Evolutionary conservation across 2,329 filamentous ascomycete species (phyloP), one percentile per base, ranked within the genome.

Genomic region (Scytalidium lignicola): DNA sequence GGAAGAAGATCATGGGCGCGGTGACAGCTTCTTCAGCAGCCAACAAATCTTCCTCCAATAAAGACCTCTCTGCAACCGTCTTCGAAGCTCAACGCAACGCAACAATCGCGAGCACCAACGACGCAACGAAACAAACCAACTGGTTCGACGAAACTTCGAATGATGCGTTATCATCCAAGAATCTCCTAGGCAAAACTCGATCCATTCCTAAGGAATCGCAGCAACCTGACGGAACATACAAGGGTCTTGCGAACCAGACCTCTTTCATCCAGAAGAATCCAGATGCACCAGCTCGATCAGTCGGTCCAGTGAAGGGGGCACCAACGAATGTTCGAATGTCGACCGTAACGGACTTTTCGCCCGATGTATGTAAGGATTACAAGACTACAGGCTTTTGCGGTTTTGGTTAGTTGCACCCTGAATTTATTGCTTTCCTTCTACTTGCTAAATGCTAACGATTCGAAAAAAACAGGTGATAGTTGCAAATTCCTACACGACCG

Each of bases 361-460:
- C 92, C 0, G 92, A 97, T 57, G 88, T 95, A 0, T 99, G 93
- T 70, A 97, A 97, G 67, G 93, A 97, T 64, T 93, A 89, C 68
- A 92, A 92, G 58, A 79, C 88, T 60, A 93, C 85, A 0, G 86
- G 86, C 1, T 85, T 61, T 43, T 63, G 60, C 39, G 61, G 60
- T 2, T 62, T 61, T 40, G 60, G 32, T 28, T 28, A 28, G 26
- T 28, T n/a, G n/a, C n/a, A n/a, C n/a, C n/a, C n/a, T n/a, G n/a
- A n/a, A n/a, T n/a, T n/a, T n/a, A n/a, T n/a, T n/a, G n/a, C n/a
- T n/a, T n/a, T n/a, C n/a, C n/a, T n/a, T n/a, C n/a, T n/a, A n/a
- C n/a, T n/a, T n/a, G n/a, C n/a, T n/a, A n/a, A n/a, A n/a, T n/a
- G n/a, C n/a, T n/a, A n/a, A n/a, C n/a, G n/a, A n/a, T n/a, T n/a